phyloP scores from a whole-genome alignment of 1,284 basidiomycete species.

The Apiotrichum sp. region DNA sequence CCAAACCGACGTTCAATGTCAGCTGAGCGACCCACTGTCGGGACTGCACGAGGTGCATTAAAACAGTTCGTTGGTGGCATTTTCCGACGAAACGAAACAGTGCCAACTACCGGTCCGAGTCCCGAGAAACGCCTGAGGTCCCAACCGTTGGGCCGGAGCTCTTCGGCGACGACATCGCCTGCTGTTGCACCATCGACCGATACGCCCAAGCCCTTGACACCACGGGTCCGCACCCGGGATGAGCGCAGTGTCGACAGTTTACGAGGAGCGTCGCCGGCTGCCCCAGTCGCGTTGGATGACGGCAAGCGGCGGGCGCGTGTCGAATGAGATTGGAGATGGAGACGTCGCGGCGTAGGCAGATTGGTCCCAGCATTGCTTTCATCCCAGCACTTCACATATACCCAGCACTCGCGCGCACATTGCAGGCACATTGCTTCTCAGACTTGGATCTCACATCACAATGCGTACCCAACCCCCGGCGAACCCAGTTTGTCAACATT shows the following conservation, averaged over 20 bases:
- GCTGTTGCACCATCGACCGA: not conserved
- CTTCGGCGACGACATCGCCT: not conserved
- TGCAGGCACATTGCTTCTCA: no score
- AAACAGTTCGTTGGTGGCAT: constrained; percentile 15
- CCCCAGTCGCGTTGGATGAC: constrained; percentile 1
- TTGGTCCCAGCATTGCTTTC: no score
- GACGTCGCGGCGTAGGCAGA: no score
- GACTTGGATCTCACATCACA: no score
- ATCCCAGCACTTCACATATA: no score
- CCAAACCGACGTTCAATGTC: not conserved
- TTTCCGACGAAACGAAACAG: constrained; percentile 6
- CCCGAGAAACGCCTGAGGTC: not conserved
- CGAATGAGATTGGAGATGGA: not conserved
- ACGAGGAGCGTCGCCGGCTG: not conserved
- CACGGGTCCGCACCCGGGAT: constrained; percentile 30
- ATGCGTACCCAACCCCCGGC: no score
- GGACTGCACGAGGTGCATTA: not conserved
- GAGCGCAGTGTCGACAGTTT: constrained; percentile 31
- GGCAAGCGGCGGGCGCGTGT: constrained; percentile 12
- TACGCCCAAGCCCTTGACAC: constrained; percentile 28
- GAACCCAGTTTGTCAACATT: no score
- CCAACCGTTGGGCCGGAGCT: not conserved
- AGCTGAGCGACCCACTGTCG: no score
- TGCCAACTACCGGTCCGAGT: not conserved
- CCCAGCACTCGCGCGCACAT: no score